Evolutionary conservation across 2,329 filamentous ascomycete species (phyloP).

Genomic region (Xylaria sp.): DNA sequence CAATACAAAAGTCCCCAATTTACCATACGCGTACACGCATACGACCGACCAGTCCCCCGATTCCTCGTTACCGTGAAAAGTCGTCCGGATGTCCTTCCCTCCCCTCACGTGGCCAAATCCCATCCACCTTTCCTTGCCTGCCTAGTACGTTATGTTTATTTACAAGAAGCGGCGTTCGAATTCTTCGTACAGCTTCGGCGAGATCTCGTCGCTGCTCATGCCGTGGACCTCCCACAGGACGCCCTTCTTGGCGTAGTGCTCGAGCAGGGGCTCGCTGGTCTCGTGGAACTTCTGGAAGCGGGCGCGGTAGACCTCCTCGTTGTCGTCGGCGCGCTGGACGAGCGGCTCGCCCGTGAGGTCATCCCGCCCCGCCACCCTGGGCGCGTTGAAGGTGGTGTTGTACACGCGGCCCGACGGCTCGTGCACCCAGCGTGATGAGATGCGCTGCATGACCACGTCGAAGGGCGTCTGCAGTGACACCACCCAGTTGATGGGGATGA

Average conservation of each 20-base stretch:
- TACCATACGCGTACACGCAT: neutral
- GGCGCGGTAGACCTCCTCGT: conserved; percentile 80
- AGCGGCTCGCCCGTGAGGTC: conserved; percentile 89
- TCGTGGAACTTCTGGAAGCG: conserved; percentile 84
- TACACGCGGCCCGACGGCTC: conserved; percentile 89
- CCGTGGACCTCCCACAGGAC: conserved; percentile 87
- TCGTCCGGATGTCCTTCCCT: neutral
- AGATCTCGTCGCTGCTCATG: conserved; percentile 92
- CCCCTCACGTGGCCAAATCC: too few species aligned
- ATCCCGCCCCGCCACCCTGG: conserved; percentile 77
- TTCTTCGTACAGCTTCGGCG: conserved; percentile 81
- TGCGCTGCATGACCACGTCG: conserved; percentile 84
- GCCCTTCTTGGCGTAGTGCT: conserved; percentile 84
- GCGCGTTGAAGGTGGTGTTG: conserved; percentile 91
- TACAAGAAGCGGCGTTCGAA: conserved; percentile 73
- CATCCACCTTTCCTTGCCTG: conserved; percentile 1
- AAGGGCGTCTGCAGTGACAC: conserved; percentile 85
- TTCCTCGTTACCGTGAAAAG: neutral
- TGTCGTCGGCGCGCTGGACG: conserved; percentile 82
- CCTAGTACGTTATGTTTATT: conserved; percentile 1
- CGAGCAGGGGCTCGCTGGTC: conserved; percentile 79
- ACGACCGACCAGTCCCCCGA: neutral
- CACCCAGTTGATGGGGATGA: conserved; percentile 94
- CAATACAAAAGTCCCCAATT: too few species aligned
- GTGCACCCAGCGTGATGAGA: conserved; percentile 92